Conservation (phyloP, 2,329 filamentous ascomycete species). For the Penicillium sp. region DNA sequence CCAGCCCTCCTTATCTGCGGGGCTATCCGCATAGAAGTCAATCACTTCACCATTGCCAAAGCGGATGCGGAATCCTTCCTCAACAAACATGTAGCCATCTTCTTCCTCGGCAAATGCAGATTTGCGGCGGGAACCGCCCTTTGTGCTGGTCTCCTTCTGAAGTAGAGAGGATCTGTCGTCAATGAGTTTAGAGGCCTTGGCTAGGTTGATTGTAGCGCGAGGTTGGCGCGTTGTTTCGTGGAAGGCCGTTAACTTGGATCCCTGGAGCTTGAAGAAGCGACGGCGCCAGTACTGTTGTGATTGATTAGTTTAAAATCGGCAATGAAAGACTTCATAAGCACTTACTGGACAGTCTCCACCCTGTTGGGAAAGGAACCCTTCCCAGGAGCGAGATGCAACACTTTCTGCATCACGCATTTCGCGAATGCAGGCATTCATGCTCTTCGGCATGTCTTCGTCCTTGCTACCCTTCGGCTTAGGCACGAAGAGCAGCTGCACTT, state of each 20-base stretch:
- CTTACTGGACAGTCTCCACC: slow-evolving; percentile 94
- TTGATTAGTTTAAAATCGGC: slow-evolving; percentile 17
- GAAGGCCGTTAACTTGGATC: slow-evolving; percentile 85
- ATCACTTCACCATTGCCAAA: slow-evolving; percentile 98
- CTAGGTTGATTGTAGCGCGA: slow-evolving; percentile 89
- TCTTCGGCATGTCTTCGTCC: slow-evolving; percentile 98
- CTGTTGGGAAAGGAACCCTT: slow-evolving; percentile 88
- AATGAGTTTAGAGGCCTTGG: slow-evolving; percentile 84
- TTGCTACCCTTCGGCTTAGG: slow-evolving; percentile 76
- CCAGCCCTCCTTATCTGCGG: slow-evolving; percentile 83
- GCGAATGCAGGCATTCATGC: slow-evolving; percentile 91
- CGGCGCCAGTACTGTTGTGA: slow-evolving; percentile 78
- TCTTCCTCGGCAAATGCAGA: slow-evolving; percentile 97
- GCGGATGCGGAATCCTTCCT: slow-evolving; percentile 96
- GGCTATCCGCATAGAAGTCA: slow-evolving; percentile 91
- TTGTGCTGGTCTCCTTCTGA: slow-evolving; percentile 71
- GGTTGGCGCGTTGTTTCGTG: slow-evolving; percentile 93
- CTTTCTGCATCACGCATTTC: slow-evolving; percentile 88
- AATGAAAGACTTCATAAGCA: slow-evolving; percentile 18
- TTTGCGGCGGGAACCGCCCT: slow-evolving; percentile 70
- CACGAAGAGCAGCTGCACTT: slow-evolving; percentile 88
- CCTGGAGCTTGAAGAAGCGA: slow-evolving; percentile 89
- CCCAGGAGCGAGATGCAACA: slow-evolving; percentile 65
- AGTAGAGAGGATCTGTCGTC: slow-evolving; percentile 79
- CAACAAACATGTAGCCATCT: slow-evolving; percentile 98